Evolutionary conservation across 2,329 filamentous ascomycete genomes (phyloP), one percentile per base, ranked within the genome.

Genomic region (Aspergillus aculeatinus): DNA sequence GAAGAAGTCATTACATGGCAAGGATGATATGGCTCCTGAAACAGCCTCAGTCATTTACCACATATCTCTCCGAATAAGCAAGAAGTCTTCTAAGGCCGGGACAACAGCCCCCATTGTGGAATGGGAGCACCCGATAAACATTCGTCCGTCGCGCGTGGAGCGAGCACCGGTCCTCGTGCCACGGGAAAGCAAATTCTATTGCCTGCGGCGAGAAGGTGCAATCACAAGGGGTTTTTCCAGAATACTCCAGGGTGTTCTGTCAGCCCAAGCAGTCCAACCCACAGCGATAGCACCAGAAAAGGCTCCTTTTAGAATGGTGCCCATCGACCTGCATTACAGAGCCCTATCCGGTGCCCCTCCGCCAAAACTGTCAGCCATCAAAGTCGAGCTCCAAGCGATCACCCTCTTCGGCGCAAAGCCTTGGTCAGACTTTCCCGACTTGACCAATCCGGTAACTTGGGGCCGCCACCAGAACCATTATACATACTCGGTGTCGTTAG

Each of bases 341-440:
- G 31, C 57, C 23, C 31, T 51, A 14, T 31, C 21, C 2, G n/a
- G 19, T 2, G 35, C 44, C 4, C 12, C 25, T n/a, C 58, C 55
- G 39, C 63, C 63, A 19, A 35, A 25, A 35, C 25, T 63, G 5
- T 33, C 59, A n/a, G 33, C 44, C 5, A 51, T 55, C 16, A 49
- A 58, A 7, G 48, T 62, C 27, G 44, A 62, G 21, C 53, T 68
- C 2, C 55, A 57, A 29, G 62, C 57, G 3, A 57, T 65, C 52
- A 67, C 65, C 2, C 60, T 65, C 50, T 64, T 57, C 16, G 52
- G 61, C 25, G 29, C 59, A 21, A 55, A 62, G 2, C 19, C 63
- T 4, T 65, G 63, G 55, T 21, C 53, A 19, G n/a, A 65, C 16
- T 62, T 60, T 16, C 64, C 65, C 16, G 60, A 62, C 57, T 29